Evolutionary conservation across 2,329 filamentous ascomycete species (phyloP), one percentile per base, ranked within the genome.

Genomic region (Microdochium trichocladiopsis): DNA sequence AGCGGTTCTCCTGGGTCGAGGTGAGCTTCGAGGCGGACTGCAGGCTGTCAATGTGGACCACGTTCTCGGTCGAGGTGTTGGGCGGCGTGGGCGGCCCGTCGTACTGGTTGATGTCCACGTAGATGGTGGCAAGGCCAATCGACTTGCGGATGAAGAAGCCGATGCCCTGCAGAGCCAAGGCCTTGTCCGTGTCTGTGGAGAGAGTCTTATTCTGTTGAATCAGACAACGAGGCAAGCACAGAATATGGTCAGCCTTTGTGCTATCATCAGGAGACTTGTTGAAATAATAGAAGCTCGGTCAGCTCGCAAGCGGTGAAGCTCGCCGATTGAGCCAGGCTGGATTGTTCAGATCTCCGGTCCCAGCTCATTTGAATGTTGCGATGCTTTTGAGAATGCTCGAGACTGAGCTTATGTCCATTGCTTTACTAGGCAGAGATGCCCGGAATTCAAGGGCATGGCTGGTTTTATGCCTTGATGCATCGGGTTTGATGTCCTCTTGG

Each of bases 81-180:
- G 74, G 74, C 10, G 70, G 62, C 51, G 66, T 70, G 36, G 74
- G 72, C 12, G 72, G 62, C 9, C 65, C 78, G 28, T 63, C 60
- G 70, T 76, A 81, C 66, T 85, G 72, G 60, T 77, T 81, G 51
- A 88, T 67, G 55, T 78, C 66, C 56, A 92, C 78, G 33, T 82
- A 86, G 51, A 96, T 72, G 47, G 83, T 86, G 28, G 89, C 87
- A 28, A 84, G 67, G 59, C 75, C 69, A 66, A 95, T 82, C 55
- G 80, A 82, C 73, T 86, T 91, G 70, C 90, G 88, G 49, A 79
- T 78, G 50, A 92, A 60, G 80, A 81, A 93, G 68, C 82, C 74
- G 55, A 90, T 74, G 64, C 85, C 85, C 76, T 91, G 87, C 62
- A 93, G 78, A 49, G 77, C 65, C 53, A 96, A 83, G 56, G 87